Percentiles rank a stretch among this genome's conserved stretches.
Conservation (phyloP, 345 rosid genomes). For the Citrus mangshanensis region DNA sequence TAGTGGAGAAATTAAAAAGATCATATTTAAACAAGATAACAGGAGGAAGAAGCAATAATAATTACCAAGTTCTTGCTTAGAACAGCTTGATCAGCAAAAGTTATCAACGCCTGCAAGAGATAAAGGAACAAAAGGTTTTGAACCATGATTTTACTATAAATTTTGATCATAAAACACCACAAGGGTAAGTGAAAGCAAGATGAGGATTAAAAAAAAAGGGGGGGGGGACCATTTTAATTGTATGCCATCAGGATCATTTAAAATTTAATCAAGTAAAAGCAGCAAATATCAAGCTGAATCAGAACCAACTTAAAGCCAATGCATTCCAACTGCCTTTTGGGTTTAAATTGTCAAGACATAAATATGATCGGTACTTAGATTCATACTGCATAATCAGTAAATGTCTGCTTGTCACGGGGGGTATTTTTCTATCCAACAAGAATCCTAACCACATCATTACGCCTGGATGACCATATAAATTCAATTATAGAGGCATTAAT, state of each 20-base stretch:
- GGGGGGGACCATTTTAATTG: neutral
- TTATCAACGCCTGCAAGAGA: constrained; percentile 47
- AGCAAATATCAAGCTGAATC: constrained; percentile 1
- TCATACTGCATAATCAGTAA: neutral
- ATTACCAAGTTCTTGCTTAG: constrained; percentile 83
- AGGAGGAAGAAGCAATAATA: neutral
- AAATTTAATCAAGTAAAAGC: neutral
- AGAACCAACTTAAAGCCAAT: neutral
- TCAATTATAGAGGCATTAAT: neutral
- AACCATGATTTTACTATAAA: neutral
- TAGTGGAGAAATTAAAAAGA: neutral
- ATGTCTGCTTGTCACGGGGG: neutral
- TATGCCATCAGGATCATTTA: neutral
- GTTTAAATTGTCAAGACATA: neutral
- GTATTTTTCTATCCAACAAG: neutral
- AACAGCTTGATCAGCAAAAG: constrained; percentile 61
- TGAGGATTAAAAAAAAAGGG: neutral
- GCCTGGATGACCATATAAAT: neutral
- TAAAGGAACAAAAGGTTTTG: constrained; percentile 6
- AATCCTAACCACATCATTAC: neutral
- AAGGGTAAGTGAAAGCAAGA: neutral
- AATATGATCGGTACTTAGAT: neutral
- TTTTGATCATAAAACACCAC: neutral
- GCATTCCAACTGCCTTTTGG: neutral
- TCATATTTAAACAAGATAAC: neutral